Evolutionary conservation across 116 monocot genomes (phyloP), one percentile per base, ranked within the genome.

Genomic region (Phalaenopsis hybrid): DNA sequence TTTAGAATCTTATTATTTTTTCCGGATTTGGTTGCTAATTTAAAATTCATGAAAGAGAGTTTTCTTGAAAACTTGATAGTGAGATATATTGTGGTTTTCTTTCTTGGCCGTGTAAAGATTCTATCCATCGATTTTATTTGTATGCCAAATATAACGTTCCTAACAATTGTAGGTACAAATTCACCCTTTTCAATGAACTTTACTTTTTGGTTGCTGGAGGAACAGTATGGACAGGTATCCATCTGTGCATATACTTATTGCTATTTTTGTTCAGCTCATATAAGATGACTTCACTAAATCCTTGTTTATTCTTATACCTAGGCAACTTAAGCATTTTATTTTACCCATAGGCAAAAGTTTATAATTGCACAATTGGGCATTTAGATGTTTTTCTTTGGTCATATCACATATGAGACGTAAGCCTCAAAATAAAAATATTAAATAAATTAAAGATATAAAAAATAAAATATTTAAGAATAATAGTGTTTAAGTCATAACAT

Each of bases 121-220:
- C 43, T 28, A 45, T 75, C 80, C 5, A 68, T 57, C 48, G 37
- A 43, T 33, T 28, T 55, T 6, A 37, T 33, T 58, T 41, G 15
- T 74, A 80, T 49, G 21, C 68, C 43, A 28, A 33, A 50, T 75
- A 10, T n/a, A 76, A 67, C 59, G 5, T 43, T 78, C 78, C 5
- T 31, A 74, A 67, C 81, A 48, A 52, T 88, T 83, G 23, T 85
- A 99, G 99, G 99, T 99, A 99, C 85, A 93, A 93, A 74, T 99
- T 99, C 78, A 95, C 95, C 8, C 86, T 99, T 68, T 99, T 95
- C 76, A 95, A 99, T 78, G 95, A 95, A 81, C 93, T 99, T 48
- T 95, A 99, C 81, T 99, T 95, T 88, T 85, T 99, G 73, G 93
- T 95, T 83, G 95, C 99, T 78, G 95, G 99, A 57, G 99, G 99